These are phyloP conservation scores for Petunia axillaris DNA, from an alignment of 257 asterid genomes.

Conservation along the genomic window DNA sequence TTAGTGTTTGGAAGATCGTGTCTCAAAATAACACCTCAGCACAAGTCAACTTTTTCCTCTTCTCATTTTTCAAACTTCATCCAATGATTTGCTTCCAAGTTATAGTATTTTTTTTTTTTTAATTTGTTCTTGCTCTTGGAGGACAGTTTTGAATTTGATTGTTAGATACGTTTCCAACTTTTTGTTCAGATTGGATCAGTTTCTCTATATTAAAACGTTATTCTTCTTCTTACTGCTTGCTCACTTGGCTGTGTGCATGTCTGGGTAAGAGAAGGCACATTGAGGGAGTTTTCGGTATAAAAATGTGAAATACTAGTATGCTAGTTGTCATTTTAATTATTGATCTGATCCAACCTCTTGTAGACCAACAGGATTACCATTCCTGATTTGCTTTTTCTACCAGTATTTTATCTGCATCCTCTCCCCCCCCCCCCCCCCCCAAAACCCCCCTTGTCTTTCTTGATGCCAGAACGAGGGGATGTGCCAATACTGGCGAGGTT, in stretches of 20 bases:
- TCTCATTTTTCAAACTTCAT: not conserved
- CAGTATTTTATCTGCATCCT: no score
- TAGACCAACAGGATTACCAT: no score
- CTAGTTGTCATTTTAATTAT: not conserved
- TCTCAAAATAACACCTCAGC: not conserved
- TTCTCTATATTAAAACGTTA: not conserved
- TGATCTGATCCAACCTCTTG: not conserved
- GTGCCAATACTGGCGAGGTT: no score
- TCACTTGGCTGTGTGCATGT: not conserved
- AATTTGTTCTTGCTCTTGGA: not conserved
- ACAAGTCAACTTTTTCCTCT: not conserved
- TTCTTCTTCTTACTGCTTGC: not conserved
- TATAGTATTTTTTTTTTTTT: not conserved
- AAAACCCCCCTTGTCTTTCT: no score
- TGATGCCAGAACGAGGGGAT: no score
- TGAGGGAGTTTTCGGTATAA: not conserved
- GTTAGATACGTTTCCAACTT: not conserved
- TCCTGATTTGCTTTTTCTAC: no score
- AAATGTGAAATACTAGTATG: not conserved
- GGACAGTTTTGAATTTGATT: not conserved
- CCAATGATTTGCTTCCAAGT: not conserved
- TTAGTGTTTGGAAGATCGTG: not conserved
- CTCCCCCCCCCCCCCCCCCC: no score
- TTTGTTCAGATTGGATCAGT: not conserved
- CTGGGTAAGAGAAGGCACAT: not conserved